These are phyloP conservation scores for Hemisphaericaspora xylanilytica DNA, from an alignment of 1,139 yeast genomes.

Conservation along the genomic window DNA sequence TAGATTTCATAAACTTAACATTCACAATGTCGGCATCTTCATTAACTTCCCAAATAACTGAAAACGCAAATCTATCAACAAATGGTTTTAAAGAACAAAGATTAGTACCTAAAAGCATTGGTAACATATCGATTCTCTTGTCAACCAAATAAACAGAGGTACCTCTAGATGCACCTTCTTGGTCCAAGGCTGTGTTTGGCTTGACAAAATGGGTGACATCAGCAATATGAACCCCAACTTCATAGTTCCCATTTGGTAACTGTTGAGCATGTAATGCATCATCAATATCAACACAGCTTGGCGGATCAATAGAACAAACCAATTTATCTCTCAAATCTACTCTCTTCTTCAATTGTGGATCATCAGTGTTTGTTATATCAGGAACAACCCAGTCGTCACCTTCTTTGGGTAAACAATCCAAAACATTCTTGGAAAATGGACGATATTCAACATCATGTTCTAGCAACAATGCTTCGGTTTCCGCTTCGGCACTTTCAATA, in stretches of 20 bases:
- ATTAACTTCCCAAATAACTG: constrained; percentile 94
- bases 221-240: constrained; percentile 98
- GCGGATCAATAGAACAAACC: constrained; percentile 97
- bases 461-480: constrained; percentile 87
- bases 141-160: constrained; percentile 98
- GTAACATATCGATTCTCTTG: constrained; percentile 98
- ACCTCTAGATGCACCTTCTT: constrained; percentile 96
- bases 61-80: constrained; percentile 94
- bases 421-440: constrained; percentile 89
- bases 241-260: constrained; percentile 90
- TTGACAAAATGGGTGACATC: constrained; percentile 98
- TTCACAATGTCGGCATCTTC: constrained; percentile 81
- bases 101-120: constrained; percentile 92
- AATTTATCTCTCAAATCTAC: constrained; percentile 82
- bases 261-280: constrained; percentile 90
- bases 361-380: constrained; percentile 53
- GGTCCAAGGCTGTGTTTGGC: constrained; percentile 87
- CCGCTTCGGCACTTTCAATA: constrained; percentile 90
- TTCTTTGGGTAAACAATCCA: constrained; percentile 88
- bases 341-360: constrained; percentile 62
- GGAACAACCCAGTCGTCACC: constrained; percentile 95
- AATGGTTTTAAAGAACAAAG: constrained; percentile 92
- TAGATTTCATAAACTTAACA: constrained; percentile 80
- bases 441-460: constrained; percentile 97
- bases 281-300: constrained; percentile 97